Percentiles rank a stretch among this genome's conserved stretches.
Evolutionary conservation across 371 early-diverging fungal species (phyloP).

Genomic region (Encephalitozoon cuniculi): DNA sequence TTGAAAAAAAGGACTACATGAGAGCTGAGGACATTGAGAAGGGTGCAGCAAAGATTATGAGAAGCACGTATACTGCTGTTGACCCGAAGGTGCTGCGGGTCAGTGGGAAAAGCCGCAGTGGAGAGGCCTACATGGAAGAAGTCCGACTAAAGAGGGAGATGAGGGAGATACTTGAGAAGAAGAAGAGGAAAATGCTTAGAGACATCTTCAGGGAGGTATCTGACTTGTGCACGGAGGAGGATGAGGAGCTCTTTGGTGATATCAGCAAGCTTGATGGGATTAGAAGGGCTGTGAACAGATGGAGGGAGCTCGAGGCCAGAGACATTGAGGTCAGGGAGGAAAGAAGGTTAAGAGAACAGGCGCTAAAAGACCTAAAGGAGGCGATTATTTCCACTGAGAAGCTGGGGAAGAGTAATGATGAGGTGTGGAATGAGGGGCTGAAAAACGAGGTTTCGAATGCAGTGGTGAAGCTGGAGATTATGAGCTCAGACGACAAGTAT

Average conservation of each 20-base stretch:
- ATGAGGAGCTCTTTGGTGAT: not conserved
- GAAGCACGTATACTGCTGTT: not conserved
- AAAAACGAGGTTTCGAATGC: not conserved
- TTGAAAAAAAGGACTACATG: not conserved
- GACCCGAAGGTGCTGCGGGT: not conserved
- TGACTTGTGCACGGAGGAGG: not conserved
- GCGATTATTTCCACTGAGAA: not conserved
- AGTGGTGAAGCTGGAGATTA: not conserved
- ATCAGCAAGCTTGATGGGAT: not conserved
- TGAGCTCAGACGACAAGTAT: not conserved
- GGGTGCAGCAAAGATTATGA: not conserved
- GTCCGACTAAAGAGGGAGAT: not conserved
- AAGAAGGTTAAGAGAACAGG: not conserved
- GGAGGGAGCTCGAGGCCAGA: not conserved
- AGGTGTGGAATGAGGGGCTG: not conserved
- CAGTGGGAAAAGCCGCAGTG: not conserved
- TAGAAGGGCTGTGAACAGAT: not conserved
- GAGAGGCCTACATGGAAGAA: not conserved
- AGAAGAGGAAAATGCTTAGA: not conserved
- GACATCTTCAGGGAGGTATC: not conserved
- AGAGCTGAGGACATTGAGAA: not conserved
- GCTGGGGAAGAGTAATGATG: not conserved
- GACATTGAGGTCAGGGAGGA: not conserved
- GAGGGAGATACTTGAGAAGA: not conserved
- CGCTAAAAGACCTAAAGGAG: not conserved